phyloP scores from a whole-genome alignment of 805 yeast species.

The Metschnikowia baotianmanensis region DNA sequence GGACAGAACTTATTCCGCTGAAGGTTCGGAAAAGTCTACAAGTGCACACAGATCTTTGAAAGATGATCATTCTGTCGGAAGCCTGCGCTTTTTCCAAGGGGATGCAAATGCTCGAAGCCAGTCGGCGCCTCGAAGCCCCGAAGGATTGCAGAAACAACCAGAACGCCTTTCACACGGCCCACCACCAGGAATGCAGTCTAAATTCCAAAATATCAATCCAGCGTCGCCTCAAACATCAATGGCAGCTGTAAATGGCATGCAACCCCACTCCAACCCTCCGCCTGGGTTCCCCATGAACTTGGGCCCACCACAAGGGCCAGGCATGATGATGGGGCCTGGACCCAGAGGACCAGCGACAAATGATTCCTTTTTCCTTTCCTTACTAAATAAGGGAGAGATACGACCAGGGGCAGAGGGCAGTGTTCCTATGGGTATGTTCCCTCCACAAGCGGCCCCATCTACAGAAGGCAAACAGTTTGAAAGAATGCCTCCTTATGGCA shows the following conservation, averaged over 20 bases:
- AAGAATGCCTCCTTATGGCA: not conserved
- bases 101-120: not conserved
- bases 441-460: not conserved
- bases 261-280: slow-evolving; percentile 2
- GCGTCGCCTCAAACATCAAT: slow-evolving; percentile 2
- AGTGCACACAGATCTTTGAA: slow-evolving; percentile 2
- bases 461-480: not conserved
- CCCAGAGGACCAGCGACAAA: slow-evolving; percentile 18
- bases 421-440: not conserved
- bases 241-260: not conserved
- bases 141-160: not conserved
- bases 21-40: not conserved
- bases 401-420: not conserved
- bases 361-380: slow-evolving; percentile 48
- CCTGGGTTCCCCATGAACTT: slow-evolving; percentile 6
- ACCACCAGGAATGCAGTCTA: slow-evolving; percentile 9
- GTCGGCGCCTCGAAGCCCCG: not conserved
- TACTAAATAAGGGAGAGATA: slow-evolving; percentile 37
- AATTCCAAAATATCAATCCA: slow-evolving; percentile 2
- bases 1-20: not conserved
- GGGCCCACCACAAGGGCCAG: slow-evolving; percentile 6
- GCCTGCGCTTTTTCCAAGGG: slow-evolving; percentile 13
- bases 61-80: slow-evolving; percentile 2
- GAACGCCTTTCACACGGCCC: slow-evolving; percentile 9
- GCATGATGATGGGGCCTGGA: slow-evolving; percentile 4